Evolutionary conservation across 2,329 filamentous ascomycete species (phyloP).

Genomic region (Aspergillus ustus): DNA sequence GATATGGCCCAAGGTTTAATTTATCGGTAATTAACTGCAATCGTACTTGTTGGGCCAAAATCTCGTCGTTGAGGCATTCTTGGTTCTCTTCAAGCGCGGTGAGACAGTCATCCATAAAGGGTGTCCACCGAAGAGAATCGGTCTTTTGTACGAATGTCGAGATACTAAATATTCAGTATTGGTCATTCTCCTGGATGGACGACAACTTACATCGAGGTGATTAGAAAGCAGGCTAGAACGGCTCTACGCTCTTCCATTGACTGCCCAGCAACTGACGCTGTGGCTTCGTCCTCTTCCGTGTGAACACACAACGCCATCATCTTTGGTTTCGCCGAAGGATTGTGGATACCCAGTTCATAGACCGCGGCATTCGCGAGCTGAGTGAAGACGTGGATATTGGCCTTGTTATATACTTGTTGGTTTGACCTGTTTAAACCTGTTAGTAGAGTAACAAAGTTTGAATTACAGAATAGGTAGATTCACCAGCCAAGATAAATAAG

Average conservation of each 20-base stretch:
- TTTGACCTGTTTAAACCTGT: conserved; percentile 6
- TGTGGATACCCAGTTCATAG: conserved; percentile 23
- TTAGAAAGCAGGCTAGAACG: conserved; percentile 53
- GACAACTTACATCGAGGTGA: conserved; percentile 43
- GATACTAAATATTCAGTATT: conserved; percentile 36
- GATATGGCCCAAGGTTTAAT: background rate
- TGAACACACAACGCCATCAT: conserved; percentile 3
- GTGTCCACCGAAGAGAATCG: conserved; percentile 61
- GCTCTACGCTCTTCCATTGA: conserved; percentile 58
- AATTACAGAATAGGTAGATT: background rate
- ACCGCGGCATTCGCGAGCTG: conserved; percentile 14
- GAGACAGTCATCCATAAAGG: conserved; percentile 63
- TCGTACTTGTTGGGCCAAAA: conserved; percentile 44
- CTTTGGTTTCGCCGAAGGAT: conserved; percentile 4
- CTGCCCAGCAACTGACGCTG: background rate
- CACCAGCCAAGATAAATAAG: conserved; percentile 53
- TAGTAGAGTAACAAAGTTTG: no score
- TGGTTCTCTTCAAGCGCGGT: conserved; percentile 49
- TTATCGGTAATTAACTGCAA: conserved; percentile 24
- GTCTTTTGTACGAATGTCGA: conserved; percentile 52
- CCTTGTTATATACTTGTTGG: conserved; percentile 15
- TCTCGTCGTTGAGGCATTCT: conserved; percentile 55
- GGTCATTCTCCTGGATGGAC: no score
- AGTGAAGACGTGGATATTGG: conserved; percentile 23
- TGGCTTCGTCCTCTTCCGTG: background rate